Base-by-base conservation (phyloP, 768 basidiomycete genomes). In the Amanita pallidorosea region DNA sequence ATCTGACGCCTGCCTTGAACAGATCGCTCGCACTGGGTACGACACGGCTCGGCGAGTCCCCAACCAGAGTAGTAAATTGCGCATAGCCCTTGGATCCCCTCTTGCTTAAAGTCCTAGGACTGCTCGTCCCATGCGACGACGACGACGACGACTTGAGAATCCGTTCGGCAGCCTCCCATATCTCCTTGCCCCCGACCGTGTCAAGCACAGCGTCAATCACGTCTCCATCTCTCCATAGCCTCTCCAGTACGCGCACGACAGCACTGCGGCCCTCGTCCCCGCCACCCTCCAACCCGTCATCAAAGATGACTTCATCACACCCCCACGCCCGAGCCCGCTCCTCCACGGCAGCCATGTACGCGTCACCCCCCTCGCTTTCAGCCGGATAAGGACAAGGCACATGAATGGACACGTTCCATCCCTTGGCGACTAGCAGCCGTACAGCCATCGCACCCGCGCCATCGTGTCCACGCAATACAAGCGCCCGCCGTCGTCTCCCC, bases 191-290 rank as follows among this genome's bases (percentile, higher is more conserved):
- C 3, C 92, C 92, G 15, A 89, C 67, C 1, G 85, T 86, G 63
- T 95, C 93, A 54, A 94, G 63, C 2, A 96, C 75, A 18, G 80
- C 85, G 61, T 94, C 90, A 63, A 93, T 86, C 31, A 68, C 65
- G 53, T 78, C 75, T 20, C 77, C 77, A 44, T 80, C 80, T 43
- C 66, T 70, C 22, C 66, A 65, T 17, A 81, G 58, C 49, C 72
- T 65, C 49, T 75, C 75, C 29, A 85, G 65, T 29, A 83, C 75
- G 45, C 76, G 62, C 11, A 75, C 70, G 47, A 69, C 69, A 20
- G 74, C 70, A 4, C 73, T 74, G 3, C 73, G 62, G 7, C 77
- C 75, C 45, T 66, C 71, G 40, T 65, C 67, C 13, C 49, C 54
- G 7, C 62, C 65, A 4, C 57, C 60, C 22, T 61, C 64, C 9